Base-by-base conservation (phyloP, 805 yeast species). In the Starmera amethionina region DNA sequence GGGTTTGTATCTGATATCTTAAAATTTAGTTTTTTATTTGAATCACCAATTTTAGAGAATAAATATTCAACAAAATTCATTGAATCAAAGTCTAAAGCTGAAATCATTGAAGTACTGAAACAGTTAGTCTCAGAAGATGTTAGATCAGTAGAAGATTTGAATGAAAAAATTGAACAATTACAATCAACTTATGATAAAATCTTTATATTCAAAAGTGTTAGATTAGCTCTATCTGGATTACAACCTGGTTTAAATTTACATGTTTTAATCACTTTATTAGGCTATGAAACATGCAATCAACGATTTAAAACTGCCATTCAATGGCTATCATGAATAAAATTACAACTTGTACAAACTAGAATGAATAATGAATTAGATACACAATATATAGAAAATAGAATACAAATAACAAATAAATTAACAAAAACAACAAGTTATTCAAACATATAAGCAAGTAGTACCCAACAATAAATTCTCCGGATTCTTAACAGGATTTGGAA, bases 151-250 rank as follows among this genome's bases (percentile, higher is more conserved):
- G 15, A 30, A 4, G 36, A 45, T 8, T 11, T 49, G 2, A 48
- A 43, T 22, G 12, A 9, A 5, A 42, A 41, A 4, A 36, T 45
- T 0, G 15, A 32, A 2, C 25, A 32, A 13, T 28, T 51, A 1
- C 41, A 40, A 0, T 15, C 27, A 22, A 22, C 27, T 22, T 8
- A 22, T 22, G 27, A 22, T 22, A 22, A 22, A 22, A 22, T 22
- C 5, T 22, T 22, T 7, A 22, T 22, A 6, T 22, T 22, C 9
- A 22, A 22, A 8, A 22, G 27, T 22, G 27, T 84, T 12, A 65
- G 96, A 42, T 79, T 67, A 47, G 89, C 89, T 0, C 55, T 87
- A 19, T 70, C 85, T 12, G 94, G 85, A 0, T 74, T 79, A 8
- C 65, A 66, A 5, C 69, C 95, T 0, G 96, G 96, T 1, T 63